Percentiles rank a stretch among this genome's conserved stretches.
Conservation (phyloP, 2,329 filamentous ascomycete genomes). For the Fusarium nygamai region DNA sequence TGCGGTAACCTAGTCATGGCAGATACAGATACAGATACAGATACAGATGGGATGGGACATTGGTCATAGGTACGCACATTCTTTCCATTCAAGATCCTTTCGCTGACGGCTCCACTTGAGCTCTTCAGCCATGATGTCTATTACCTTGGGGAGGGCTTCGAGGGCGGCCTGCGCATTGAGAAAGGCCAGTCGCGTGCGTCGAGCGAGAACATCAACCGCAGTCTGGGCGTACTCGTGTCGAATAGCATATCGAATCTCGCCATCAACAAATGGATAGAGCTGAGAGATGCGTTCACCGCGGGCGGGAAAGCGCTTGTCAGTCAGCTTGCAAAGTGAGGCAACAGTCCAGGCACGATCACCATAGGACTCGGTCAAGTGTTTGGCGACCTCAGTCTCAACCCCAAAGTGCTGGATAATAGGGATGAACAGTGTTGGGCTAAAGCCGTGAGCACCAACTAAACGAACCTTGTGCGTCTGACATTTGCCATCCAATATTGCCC, state of each 20-base stretch:
- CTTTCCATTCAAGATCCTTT: constrained; percentile 83
- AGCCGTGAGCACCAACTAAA: constrained; percentile 85
- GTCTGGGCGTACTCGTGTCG: constrained; percentile 92
- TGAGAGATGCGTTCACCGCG: constrained; percentile 81
- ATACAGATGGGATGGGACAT: neutral
- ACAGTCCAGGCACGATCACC: constrained; percentile 94
- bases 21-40: constrained; percentile 2
- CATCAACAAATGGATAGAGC: constrained; percentile 91
- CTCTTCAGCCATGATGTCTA: constrained; percentile 90
- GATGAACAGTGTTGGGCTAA: constrained; percentile 90
- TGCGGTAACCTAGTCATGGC: neutral
- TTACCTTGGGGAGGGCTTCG: constrained; percentile 83
- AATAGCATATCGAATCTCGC: constrained; percentile 89
- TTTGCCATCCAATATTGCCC: constrained; percentile 69
- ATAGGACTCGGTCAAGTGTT: constrained; percentile 87
- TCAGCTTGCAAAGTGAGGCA: constrained; percentile 80
- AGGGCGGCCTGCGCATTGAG: constrained; percentile 91
- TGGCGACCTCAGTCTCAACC: constrained; percentile 89
- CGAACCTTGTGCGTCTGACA: constrained; percentile 88
- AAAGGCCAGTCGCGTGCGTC: constrained; percentile 87
- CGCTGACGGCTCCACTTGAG: constrained; percentile 78
- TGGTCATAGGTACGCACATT: constrained; percentile 60
- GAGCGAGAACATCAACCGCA: constrained; percentile 86
- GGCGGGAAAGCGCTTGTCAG: constrained; percentile 82
- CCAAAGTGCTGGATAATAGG: constrained; percentile 94